phyloP scores from a whole-genome alignment of 805 yeast genomes.

The Candida cerambycidarum region DNA sequence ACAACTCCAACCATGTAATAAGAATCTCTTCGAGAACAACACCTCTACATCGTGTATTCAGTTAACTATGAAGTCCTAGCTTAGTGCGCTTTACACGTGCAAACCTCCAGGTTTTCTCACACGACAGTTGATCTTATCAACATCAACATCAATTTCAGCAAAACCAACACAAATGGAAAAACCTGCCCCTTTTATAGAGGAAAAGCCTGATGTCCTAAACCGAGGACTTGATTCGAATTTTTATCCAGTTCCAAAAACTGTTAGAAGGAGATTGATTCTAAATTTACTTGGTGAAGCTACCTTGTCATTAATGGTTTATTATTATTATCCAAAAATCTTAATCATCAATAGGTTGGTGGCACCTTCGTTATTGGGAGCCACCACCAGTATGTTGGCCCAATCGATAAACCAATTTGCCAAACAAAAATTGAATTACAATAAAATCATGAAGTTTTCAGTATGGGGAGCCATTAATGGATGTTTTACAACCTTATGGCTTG shows the following conservation, averaged over 20 bases:
- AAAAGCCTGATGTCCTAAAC: conserved; percentile 11
- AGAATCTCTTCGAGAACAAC: too few species aligned
- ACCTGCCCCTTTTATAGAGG: conserved; percentile 10
- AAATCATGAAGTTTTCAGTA: conserved; percentile 46
- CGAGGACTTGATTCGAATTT: conserved; percentile 16
- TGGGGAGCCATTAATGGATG: conserved; percentile 66
- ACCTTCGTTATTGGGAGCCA: conserved; percentile 38
- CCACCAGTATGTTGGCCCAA: conserved; percentile 44
- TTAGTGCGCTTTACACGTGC: conserved; percentile 3
- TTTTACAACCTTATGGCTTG: conserved; percentile 56
- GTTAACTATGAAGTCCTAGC: too few species aligned
- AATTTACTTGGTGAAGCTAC: conserved; percentile 27
- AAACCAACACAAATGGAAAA: conserved; percentile 9
- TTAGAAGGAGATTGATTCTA: conserved; percentile 18
- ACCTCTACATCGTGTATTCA: too few species aligned
- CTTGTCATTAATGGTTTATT: conserved; percentile 27
- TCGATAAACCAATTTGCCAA: conserved; percentile 36
- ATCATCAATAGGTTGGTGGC: conserved; percentile 29
- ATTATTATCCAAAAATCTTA: conserved; percentile 26
- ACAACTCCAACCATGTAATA: too few species aligned
- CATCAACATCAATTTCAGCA: neutral
- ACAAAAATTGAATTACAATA: conserved; percentile 29
- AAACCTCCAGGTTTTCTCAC: conserved; percentile 4
- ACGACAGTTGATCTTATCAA: conserved; percentile 2
- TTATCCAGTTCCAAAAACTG: conserved; percentile 14